Conservation (phyloP, 75 land plant genomes). For the Gnetum montanum region DNA sequence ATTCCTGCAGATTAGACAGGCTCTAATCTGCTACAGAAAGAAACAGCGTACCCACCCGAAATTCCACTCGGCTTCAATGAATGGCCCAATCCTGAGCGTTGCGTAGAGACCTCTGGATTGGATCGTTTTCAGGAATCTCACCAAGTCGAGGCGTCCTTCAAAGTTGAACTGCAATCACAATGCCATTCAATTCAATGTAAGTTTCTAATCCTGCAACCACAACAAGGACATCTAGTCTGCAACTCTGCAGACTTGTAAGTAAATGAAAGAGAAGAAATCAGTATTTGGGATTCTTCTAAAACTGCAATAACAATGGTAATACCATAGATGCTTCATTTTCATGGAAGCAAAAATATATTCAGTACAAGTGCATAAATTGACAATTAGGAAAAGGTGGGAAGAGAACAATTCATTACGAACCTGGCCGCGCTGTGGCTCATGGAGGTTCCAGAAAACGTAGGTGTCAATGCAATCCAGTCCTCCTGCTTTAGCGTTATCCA, state of each 20-base stretch:
- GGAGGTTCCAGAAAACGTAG: conserved; percentile 19
- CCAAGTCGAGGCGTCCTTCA: conserved; percentile 58
- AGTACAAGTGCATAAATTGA: no score
- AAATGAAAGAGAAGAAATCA: no score
- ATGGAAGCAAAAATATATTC: no score
- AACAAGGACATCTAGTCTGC: no score
- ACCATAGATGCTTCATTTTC: no score
- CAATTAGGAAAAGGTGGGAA: no score
- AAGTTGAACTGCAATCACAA: conserved; percentile 58
- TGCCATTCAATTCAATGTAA: not conserved
- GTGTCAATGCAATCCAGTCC: conserved; percentile 23
- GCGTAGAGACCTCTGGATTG: conserved; percentile 68
- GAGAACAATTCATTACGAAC: conserved; percentile 6
- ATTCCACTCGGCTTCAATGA: conserved; percentile 71
- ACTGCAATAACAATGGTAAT: no score
- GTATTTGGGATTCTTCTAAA: no score
- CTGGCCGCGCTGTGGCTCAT: conserved; percentile 13
- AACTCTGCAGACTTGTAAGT: no score
- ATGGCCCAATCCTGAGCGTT: conserved; percentile 79
- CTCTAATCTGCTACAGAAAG: not conserved
- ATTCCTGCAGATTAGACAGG: not conserved
- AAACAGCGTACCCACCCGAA: conserved; percentile 59
- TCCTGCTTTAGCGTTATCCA: conserved; percentile 15
- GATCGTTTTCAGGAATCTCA: conserved; percentile 54
- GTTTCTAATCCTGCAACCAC: not conserved